Evolutionary conservation across 2,329 filamentous ascomycete species (phyloP), one percentile per base, ranked within the genome.

Genomic region (Microcyclosporella mali): DNA sequence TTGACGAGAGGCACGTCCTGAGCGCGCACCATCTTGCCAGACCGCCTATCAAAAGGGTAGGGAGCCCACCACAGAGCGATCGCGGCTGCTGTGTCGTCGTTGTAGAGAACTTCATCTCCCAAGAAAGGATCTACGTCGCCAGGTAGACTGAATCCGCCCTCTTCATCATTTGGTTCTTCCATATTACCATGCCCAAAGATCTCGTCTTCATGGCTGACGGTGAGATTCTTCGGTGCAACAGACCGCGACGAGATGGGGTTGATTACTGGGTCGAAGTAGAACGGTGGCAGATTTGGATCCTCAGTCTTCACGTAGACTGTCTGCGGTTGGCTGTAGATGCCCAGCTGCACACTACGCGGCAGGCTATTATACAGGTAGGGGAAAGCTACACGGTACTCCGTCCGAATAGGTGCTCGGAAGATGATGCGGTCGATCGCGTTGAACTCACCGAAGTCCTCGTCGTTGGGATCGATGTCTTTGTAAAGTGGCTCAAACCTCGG

Each of bases 361-460:
- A 98, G 75, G 14, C 90, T 95, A 64, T 98, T 98, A 71, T 98
- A 98, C 4, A 98, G 74, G 64, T 84, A 95, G 0, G 92, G 92
- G 63, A 87, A 97, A 1, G 88, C 88, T 33, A 98, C 92, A 34
- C 90, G 82, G 60, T 94, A 95, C 67, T 98, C 92, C 7, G 90
- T 98, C 55, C 90, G 82, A 52, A 97, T 94, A 1, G 90, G 89
- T 35, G 85, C 84, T 52, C 92, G 85, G 75, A 98, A 98, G 55
- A 98, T 98, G 67, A 98, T 98, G 56, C 94, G 87, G 61, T 98
- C 92, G 57, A 98, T 98, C 27, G 92, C 92, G 61, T 98, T 98
- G 75, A 98, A 98, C 67, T 98, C 92, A 67, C 92, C 92, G 67
- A 98, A 98, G 62, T 98, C 92, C 66, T 98, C 92, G 56, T 97